Evolutionary conservation across 805 yeast genomes (phyloP).

Genomic region (Ascoidea rubescens): DNA sequence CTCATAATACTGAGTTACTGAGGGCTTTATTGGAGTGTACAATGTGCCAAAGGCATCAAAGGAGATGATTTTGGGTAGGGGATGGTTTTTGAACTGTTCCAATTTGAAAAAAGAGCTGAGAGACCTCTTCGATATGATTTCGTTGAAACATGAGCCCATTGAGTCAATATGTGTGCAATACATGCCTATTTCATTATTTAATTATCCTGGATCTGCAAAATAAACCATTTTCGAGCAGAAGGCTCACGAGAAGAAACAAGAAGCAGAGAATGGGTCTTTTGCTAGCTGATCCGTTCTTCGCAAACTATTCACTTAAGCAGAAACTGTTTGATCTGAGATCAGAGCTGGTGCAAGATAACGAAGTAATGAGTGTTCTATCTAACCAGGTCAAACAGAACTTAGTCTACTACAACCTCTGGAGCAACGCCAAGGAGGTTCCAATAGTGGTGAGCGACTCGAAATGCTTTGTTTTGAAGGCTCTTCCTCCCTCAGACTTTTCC

Average conservation of each 20-base stretch:
- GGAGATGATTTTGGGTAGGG: slow-evolving; percentile 33
- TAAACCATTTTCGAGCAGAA: no score
- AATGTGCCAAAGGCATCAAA: slow-evolving; percentile 61
- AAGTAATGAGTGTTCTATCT: not conserved
- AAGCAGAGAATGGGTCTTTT: no score
- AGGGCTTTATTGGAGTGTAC: slow-evolving; percentile 40
- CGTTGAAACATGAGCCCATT: no score
- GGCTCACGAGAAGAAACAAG: no score
- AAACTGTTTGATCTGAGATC: no score
- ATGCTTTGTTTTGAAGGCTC: slow-evolving; percentile 9
- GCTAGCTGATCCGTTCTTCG: no score
- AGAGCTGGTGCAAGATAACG: not conserved
- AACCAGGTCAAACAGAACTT: slow-evolving; percentile 14
- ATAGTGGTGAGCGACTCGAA: slow-evolving; percentile 1
- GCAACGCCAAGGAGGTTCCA: slow-evolving; percentile 9
- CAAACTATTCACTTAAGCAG: no score
- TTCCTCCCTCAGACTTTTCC: slow-evolving; percentile 9
- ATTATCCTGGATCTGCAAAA: no score
- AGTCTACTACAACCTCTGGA: slow-evolving; percentile 14
- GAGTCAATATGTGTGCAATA: no score
- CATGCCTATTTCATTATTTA: no score
- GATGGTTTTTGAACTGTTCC: not conserved
- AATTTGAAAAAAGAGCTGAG: not conserved
- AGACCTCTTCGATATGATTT: no score
- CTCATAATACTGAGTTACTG: slow-evolving; percentile 36